A percentile compares a stretch with the other conserved stretches of the same genome.
Conservation (phyloP, 345 rosid genomes). For the Gossypium arboreum region DNA sequence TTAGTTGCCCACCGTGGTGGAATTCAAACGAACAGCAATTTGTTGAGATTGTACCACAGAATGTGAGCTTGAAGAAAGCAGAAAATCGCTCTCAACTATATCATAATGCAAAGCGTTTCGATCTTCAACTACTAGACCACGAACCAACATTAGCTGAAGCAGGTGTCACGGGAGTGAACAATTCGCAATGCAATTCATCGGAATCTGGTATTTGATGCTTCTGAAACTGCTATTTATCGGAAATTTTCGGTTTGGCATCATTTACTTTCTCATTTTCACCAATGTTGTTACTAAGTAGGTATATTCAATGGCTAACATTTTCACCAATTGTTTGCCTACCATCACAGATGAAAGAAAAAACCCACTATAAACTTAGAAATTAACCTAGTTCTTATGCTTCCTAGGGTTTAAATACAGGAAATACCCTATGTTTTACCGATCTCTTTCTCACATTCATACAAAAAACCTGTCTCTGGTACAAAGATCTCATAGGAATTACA, state of each 20-base stretch:
- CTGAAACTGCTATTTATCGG: not conserved
- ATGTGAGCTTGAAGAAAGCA: slow-evolving; percentile 45
- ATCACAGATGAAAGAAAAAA: too few relatives aligned
- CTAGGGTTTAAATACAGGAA: not conserved
- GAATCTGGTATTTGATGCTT: slow-evolving; percentile 15
- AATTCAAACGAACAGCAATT: slow-evolving; percentile 29
- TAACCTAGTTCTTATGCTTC: not conserved
- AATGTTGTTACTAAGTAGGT: too few relatives aligned
- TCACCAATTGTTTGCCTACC: too few relatives aligned
- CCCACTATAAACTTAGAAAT: too few relatives aligned
- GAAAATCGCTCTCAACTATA: slow-evolving; percentile 38
- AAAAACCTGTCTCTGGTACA: not conserved
- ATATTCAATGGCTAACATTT: too few relatives aligned
- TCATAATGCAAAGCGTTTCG: slow-evolving; percentile 37
- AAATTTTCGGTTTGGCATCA: not conserved
- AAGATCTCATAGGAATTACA: not conserved
- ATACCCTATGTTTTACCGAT: not conserved
- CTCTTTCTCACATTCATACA: not conserved
- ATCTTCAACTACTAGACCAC: slow-evolving; percentile 48
- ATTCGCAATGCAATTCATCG: slow-evolving; percentile 9
- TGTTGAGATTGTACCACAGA: slow-evolving; percentile 29
- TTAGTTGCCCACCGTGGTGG: slow-evolving; percentile 41
- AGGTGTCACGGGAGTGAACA: slow-evolving; percentile 9
- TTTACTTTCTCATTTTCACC: not conserved
- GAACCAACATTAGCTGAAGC: slow-evolving; percentile 62